Evolutionary conservation across 2,329 filamentous ascomycete species (phyloP), one percentile per base, ranked within the genome.

Genomic region (Fusarium camptoceras): DNA sequence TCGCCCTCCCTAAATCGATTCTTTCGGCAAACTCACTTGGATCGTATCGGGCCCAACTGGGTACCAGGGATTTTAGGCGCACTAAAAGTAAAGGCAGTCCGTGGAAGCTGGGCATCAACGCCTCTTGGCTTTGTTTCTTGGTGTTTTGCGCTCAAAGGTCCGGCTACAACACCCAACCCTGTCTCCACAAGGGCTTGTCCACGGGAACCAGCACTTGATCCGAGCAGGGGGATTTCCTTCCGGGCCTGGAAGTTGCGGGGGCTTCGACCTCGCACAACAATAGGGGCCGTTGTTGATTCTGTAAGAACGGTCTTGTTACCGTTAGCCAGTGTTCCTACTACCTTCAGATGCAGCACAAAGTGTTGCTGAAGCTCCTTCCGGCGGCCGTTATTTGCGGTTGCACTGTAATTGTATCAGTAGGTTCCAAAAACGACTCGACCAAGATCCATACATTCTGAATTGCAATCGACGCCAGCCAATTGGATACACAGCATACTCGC

Each of bases 301-400:
- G 92, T 92, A 54, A 98, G 86, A 10, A 93, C 87, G 34, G 94
- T 87, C 79, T 94, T 97, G 34, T 86, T 87, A n/a, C 94, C 94
- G 65, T 93, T 96, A 2, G 93, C 88, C 51, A 98, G 83, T 0
- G 93, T 96, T 18, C 91, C 94, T 69, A 94, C 85, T 12, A 97
- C 91, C 79, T 95, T 97, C 54, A 98, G 83, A 68, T 94, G 91
- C 61, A 98, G 86, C 14, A 97, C 90, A 79, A 98, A 98, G 81
- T 98, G 95, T 78, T 98, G 95, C 78, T 98, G 95, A 47, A 98
- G 87, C 79, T 98, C 95, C 82, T 97, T 97, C 68, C 95, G 87
- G 64, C 95, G 89, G 14, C 95, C 95, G 78, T 98, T 98, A 82
- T 98, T 98, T 59, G 95, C 95, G 11, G 95, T 98, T 20, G 95